These are phyloP conservation scores for Candida ascalaphidarum DNA, from an alignment of 805 yeast species.

Conservation along the genomic window DNA sequence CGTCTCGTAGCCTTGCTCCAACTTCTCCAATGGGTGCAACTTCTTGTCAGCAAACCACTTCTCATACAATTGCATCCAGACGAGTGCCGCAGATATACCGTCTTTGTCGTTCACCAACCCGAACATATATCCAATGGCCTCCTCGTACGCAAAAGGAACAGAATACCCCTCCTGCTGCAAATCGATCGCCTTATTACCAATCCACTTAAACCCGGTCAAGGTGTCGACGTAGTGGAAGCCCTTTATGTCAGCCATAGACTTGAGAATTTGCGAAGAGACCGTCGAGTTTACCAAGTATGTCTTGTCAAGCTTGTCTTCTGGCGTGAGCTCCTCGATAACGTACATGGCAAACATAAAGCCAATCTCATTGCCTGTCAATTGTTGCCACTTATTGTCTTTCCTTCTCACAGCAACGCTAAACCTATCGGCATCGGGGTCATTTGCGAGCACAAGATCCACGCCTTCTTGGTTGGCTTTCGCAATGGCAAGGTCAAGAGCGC, in stretches of 20 bases:
- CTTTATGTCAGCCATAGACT: conserved; percentile 52
- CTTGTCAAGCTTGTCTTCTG: conserved; percentile 15
- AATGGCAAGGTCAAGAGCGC: conserved; percentile 75
- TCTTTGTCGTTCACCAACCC: conserved; percentile 82
- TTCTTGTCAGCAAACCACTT: conserved; percentile 34
- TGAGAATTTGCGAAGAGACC: conserved; percentile 80
- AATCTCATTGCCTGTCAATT: conserved; percentile 84
- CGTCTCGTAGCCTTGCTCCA: conserved; percentile 49
- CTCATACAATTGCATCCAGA: conserved; percentile 65
- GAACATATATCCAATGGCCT: conserved; percentile 95
- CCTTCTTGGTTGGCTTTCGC: conserved; percentile 44
- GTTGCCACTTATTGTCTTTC: conserved; percentile 48
- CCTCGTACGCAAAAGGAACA: conserved; percentile 91
- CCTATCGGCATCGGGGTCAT: conserved; percentile 96
- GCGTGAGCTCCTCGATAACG: conserved; percentile 29
- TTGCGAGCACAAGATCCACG: conserved; percentile 62
- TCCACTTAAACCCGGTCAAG: conserved; percentile 95
- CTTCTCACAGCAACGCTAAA: conserved; percentile 69
- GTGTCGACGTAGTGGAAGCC: conserved; percentile 71
- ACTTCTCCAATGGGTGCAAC: conserved; percentile 36
- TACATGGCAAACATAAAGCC: conserved; percentile 78
- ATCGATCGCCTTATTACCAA: conserved; percentile 80
- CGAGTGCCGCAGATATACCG: conserved; percentile 73
- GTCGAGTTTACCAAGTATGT: conserved; percentile 75
- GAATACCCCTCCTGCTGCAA: conserved; percentile 51